Conservation (phyloP, 257 asterid species). For the Nicotiana tomentosiformis region DNA sequence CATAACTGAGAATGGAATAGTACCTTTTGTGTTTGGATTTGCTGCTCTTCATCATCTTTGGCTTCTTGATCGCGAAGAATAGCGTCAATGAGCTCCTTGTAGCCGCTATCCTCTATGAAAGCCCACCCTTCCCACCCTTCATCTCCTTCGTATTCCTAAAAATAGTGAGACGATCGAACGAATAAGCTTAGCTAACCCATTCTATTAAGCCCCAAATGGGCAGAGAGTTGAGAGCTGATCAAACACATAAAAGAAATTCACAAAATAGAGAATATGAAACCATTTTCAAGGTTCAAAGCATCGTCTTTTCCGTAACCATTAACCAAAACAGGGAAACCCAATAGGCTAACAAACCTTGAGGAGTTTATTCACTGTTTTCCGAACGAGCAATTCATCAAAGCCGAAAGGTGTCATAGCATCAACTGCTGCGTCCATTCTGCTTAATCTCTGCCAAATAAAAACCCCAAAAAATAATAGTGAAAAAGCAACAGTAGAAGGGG, state of each 20-base stretch:
- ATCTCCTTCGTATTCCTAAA: constrained; percentile 25
- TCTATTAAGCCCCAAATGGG: neutral
- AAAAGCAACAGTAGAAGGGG: neutral
- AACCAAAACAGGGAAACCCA: neutral
- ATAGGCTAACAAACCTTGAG: constrained; percentile 12
- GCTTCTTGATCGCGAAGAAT: constrained; percentile 16
- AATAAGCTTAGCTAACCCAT: neutral
- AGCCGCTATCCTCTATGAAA: constrained; percentile 24
- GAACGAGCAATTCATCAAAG: constrained; percentile 3
- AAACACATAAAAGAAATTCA: too few relatives aligned
- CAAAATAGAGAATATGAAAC: neutral
- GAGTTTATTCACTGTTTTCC: neutral
- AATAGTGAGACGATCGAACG: neutral
- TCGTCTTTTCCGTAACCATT: neutral
- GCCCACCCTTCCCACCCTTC: constrained; percentile 32
- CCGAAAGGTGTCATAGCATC: constrained; percentile 19
- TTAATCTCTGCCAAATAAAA: neutral
- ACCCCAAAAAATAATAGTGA: too few relatives aligned
- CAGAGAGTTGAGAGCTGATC: neutral
- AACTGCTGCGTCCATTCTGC: constrained; percentile 23
- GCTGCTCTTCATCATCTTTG: neutral
- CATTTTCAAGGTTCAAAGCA: neutral
- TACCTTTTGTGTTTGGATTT: neutral
- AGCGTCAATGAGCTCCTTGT: constrained; percentile 27
- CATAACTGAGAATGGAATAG: neutral